Evolutionary conservation across 805 yeast species (phyloP).

Genomic region (Saccharomycopsis sp.): DNA sequence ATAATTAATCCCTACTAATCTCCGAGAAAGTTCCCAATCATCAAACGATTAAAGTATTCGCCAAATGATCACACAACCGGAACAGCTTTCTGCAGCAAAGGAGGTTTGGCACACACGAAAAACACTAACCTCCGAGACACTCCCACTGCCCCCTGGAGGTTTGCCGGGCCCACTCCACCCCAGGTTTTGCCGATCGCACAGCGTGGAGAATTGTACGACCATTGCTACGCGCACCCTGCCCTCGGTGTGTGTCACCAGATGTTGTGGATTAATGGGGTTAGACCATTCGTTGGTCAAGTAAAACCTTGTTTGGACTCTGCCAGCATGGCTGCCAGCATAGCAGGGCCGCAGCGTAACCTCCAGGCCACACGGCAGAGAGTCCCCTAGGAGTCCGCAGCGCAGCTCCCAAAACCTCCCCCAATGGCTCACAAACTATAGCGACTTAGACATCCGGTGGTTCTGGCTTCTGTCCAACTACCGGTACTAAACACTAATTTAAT

Average conservation of each 20-base stretch:
- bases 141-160: neutral
- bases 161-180: neutral
- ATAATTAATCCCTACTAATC: neutral
- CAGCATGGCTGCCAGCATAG: no score
- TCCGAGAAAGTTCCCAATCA: no score
- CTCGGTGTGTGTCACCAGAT: slow-evolving; percentile 3
- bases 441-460: neutral
- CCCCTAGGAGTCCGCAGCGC: neutral
- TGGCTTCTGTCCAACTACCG: no score
- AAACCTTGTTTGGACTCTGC: neutral
- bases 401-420: no score
- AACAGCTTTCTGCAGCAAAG: neutral
- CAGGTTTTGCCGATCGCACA: neutral
- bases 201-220: neutral
- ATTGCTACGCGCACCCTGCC: neutral
- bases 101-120: neutral
- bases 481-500: no score
- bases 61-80: neutral
- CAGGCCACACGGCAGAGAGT: neutral
- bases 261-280: slow-evolving; percentile 1
- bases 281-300: neutral
- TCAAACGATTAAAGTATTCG: no score
- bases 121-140: neutral
- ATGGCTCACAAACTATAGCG: neutral
- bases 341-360: no score